Evolutionary conservation across 768 basidiomycete species (phyloP), one percentile per base, ranked within the genome.

Genomic region (Xerocomus potaroensis): DNA sequence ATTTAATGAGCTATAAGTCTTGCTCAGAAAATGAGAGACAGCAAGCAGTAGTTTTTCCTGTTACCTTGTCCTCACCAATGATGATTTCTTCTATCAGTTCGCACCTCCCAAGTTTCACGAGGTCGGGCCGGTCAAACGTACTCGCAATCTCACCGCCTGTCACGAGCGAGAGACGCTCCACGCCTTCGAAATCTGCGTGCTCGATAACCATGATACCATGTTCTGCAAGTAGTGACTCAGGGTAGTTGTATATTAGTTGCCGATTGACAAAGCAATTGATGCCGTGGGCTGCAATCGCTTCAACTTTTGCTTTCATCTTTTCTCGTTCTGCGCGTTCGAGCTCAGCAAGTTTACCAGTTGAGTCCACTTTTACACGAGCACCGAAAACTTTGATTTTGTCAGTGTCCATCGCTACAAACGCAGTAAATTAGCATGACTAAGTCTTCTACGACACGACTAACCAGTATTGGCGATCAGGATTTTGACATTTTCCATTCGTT

Each of bases 331-430:
- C 96, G 10, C 94, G 85, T 68, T 99, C 96, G 15, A 99, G 83
- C 67, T 99, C 96, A 8, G 96, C 96, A 7, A 99, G 81, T 71
- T 99, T 97, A 43, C 94, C 89, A 3, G 96, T 95, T 37, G 89
- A 78, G 59, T 97, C 95, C 6, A 98, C 96, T 69, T 93, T 91
- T 52, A 98, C 84, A 30, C 92, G 79, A 0, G 96, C 95, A 34
- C 96, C 96, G 51, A 99, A 99, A 50, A 99, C 87, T 72, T 99
- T 99, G 75, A 98, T 96, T 69, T 99, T 99, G 72, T 99, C 96
- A 22, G 96, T 99, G 70, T 99, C 96, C 96, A 98, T 98, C 3
- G 96, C 93, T 94, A 54, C 33, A 6, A 47, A 39, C 10, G 16
- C 40, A 14, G 8, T 11, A 16, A 30, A 39, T 43, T n/a, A 47